phyloP scores from a whole-genome alignment of 176 grass and related monocot species.

The Musa troglodytarum region DNA sequence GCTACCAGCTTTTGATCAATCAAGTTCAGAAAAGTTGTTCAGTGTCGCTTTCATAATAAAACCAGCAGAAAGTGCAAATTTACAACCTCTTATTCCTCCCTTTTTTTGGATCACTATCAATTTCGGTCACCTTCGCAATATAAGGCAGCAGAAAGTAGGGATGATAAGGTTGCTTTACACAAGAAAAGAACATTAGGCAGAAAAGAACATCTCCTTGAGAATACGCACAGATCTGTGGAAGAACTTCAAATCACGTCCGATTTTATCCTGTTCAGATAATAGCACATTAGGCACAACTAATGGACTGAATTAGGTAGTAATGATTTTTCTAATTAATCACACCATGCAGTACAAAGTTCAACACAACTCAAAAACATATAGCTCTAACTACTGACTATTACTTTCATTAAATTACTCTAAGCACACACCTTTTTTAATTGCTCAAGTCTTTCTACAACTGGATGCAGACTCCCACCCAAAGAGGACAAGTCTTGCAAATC shows the following conservation, averaged over 20 bases:
- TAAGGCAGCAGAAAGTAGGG: too few relatives aligned
- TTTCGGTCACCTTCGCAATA: too few relatives aligned
- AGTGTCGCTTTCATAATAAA: too few relatives aligned
- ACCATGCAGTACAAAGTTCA: not conserved
- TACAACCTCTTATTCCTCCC: not conserved
- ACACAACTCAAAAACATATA: too few relatives aligned
- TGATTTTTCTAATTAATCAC: not conserved
- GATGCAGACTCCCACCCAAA: conserved; percentile 57
- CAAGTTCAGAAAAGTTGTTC: too few relatives aligned
- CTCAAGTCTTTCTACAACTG: conserved; percentile 69
- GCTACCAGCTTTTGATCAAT: too few relatives aligned
- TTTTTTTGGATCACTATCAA: not conserved
- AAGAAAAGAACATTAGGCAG: too few relatives aligned
- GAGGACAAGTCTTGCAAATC: conserved; percentile 41
- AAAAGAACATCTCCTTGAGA: conserved; percentile 55
- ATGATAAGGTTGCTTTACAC: too few relatives aligned
- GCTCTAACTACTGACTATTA: too few relatives aligned
- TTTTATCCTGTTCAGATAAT: conserved; percentile 59
- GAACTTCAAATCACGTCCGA: conserved; percentile 63
- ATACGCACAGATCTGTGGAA: conserved; percentile 68
- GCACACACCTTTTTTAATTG: conserved; percentile 74
- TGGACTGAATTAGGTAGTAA: not conserved
- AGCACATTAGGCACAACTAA: not conserved
- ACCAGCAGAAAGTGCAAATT: not conserved
- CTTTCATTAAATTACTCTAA: not conserved